Percentiles rank a stretch among this genome's conserved stretches.
phyloP scores from a whole-genome alignment of 2,329 filamentous ascomycete genomes.

The Coleophoma cylindrospora region DNA sequence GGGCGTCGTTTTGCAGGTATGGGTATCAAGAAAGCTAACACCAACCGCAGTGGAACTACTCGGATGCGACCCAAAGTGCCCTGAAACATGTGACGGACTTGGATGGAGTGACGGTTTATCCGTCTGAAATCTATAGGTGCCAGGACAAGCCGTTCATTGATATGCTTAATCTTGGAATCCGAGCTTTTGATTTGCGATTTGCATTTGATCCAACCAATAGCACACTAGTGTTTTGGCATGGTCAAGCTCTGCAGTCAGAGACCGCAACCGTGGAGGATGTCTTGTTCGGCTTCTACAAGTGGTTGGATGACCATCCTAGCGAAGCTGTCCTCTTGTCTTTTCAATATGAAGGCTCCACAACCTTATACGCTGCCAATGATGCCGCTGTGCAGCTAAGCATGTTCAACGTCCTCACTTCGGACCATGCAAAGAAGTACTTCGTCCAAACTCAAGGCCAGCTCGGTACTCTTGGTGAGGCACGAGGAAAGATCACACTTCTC shows the following conservation, averaged over 20 bases:
- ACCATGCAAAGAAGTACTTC: conserved; percentile 33
- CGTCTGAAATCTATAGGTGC: conserved; percentile 33
- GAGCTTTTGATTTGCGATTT: conserved; percentile 45
- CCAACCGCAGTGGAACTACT: conserved; percentile 46
- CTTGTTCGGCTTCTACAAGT: conserved; percentile 41
- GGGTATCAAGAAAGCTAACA: too few relatives aligned
- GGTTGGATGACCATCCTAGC: conserved; percentile 39
- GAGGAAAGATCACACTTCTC: conserved; percentile 81
- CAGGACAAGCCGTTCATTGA: conserved; percentile 32
- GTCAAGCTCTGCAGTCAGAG: conserved; percentile 36
- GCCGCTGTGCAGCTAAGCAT: conserved; percentile 31
- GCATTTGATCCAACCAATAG: conserved; percentile 40
- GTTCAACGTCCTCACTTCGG: conserved; percentile 31
- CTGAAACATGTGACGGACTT: conserved; percentile 34
- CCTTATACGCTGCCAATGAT: conserved; percentile 26
- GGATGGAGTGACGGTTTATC: conserved; percentile 25
- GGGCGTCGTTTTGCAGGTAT: too few relatives aligned
- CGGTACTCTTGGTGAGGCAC: conserved; percentile 63
- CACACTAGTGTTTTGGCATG: conserved; percentile 43
- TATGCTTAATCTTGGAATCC: conserved; percentile 39
- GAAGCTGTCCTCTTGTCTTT: conserved; percentile 42
- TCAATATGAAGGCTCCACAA: conserved; percentile 37
- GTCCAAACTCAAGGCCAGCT: conserved; percentile 29
- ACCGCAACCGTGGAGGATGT: conserved; percentile 37
- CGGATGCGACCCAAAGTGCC: conserved; percentile 32